Percentiles rank a stretch among this genome's conserved stretches.
Conservation (phyloP, 176 grass and related monocot genomes). For the Eragrostis nindensis region DNA sequence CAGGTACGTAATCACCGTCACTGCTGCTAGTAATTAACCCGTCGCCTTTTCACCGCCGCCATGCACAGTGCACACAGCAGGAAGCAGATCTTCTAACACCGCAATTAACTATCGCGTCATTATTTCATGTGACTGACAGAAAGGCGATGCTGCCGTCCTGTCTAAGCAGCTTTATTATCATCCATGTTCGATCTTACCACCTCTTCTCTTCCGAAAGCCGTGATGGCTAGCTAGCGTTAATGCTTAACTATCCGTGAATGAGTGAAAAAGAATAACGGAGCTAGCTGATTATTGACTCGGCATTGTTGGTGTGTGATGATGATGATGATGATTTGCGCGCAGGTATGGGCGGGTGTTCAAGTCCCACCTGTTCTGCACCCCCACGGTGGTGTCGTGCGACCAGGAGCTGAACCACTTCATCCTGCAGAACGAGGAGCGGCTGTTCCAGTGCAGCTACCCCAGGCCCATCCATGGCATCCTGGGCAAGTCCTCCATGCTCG, state of each 20-base stretch:
- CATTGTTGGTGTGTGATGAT: constrained; percentile 18
- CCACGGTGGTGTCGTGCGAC: constrained; percentile 85
- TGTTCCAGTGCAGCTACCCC: constrained; percentile 94
- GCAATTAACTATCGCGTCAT: constrained; percentile 49
- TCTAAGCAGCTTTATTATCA: constrained; percentile 33
- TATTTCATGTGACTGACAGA: constrained; percentile 59
- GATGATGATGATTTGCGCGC: constrained; percentile 38
- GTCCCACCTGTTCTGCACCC: constrained; percentile 83
- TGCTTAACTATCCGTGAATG: background rate
- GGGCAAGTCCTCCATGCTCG: constrained; percentile 90
- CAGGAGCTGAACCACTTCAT: constrained; percentile 95
- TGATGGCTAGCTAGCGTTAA: too few species aligned
- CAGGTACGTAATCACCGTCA: constrained; percentile 46
- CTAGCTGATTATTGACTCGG: too few species aligned
- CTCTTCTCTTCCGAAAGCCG: too few species aligned
- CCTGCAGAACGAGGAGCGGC: constrained; percentile 89
- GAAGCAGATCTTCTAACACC: constrained; percentile 6
- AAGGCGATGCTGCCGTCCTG: constrained; percentile 47
- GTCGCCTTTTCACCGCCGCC: background rate
- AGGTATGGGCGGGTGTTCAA: constrained; percentile 93
- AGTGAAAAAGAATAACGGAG: too few species aligned
- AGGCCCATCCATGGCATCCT: constrained; percentile 85
- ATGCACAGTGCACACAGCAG: background rate
- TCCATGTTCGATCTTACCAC: constrained; percentile 14
- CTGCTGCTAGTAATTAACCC: background rate